Base-by-base conservation (phyloP, 768 basidiomycete genomes). In the Sporobolomyces phaffii region DNA sequence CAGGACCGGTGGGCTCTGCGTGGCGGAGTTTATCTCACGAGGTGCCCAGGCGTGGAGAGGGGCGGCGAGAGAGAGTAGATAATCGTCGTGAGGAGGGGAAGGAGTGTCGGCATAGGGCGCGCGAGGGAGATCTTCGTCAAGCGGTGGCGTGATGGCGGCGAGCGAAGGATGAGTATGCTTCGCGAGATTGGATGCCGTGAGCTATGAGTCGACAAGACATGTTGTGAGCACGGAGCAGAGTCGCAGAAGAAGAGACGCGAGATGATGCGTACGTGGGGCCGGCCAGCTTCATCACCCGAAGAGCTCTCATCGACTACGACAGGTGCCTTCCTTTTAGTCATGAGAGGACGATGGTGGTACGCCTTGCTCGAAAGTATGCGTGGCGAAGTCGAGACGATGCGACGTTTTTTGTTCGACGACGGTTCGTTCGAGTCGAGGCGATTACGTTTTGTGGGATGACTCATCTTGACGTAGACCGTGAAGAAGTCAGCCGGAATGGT, bases 21-120 rank as follows among this genome's bases (percentile, higher is more conserved):
- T n/a, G 45, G 38, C 40, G 6, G 41, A 41, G 28, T 60, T 60
- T 4, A 20, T 26, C 41, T 64, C 59, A 9, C 40, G 38, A 5
- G 70, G 70, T 20, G 65, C 59, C 70, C 70, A 71, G 17, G 29
- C 48, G 59, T 67, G 65, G 18, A 60, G 44, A 1, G 70, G 65
- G 7, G 60, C 50, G 1, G 65, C 9, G 53, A 71, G 70, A 8
- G 65, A 67, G 62, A 71, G 58, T 34, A 64, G 65, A 49, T 71
- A 71, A 43, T 71, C 70, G 47, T 62, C 61, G 50, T 53, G 61
- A 11, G 64, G 62, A 2, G 61, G 60, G 13, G 64, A 56, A 2
- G 69, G 64, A 1, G 69, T 54, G 22, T 33, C 22, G 1, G 26
- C 18, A 41, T 15, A 31, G 29, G 43, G 2, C 18, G 8, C 14